Evolutionary conservation across 2,329 filamentous ascomycete species (phyloP).

Genomic region (Juglanconis oblonga): DNA sequence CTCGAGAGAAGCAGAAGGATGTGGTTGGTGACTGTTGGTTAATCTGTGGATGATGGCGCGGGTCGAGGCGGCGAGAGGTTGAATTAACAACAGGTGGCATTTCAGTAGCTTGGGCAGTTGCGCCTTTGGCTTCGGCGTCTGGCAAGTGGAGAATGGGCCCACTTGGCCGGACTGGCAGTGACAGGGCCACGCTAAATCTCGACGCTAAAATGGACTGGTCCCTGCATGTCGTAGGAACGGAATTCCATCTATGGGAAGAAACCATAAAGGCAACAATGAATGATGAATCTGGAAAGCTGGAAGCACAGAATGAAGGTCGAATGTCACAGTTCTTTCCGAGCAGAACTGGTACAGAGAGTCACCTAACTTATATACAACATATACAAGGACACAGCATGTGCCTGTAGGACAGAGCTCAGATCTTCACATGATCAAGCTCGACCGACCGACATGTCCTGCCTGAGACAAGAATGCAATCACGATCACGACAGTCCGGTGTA

Average conservation of each 20-base stretch:
- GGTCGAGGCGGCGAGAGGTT: slow-evolving; percentile 8
- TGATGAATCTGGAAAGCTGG: no score
- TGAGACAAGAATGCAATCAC: background rate
- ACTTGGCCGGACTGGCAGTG: background rate
- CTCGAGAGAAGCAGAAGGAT: background rate
- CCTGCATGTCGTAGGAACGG: background rate
- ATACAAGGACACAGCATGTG: no score
- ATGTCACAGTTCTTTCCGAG: no score
- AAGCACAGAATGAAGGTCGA: no score
- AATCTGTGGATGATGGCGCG: background rate
- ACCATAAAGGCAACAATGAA: no score
- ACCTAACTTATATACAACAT: no score
- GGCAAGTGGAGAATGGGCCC: background rate
- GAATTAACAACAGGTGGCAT: slow-evolving; percentile 19
- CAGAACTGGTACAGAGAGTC: no score
- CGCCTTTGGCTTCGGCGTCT: slow-evolving; percentile 1
- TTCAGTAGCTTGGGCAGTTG: slow-evolving; percentile 11
- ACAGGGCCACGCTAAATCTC: background rate
- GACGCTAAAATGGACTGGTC: background rate
- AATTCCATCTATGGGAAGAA: no score
- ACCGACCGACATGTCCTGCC: background rate
- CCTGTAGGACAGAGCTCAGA: background rate
- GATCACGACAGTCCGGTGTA: background rate
- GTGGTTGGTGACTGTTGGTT: background rate
- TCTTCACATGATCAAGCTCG: background rate